Conservation (phyloP, 116 monocot species). For the Phalaenopsis hybrid region DNA sequence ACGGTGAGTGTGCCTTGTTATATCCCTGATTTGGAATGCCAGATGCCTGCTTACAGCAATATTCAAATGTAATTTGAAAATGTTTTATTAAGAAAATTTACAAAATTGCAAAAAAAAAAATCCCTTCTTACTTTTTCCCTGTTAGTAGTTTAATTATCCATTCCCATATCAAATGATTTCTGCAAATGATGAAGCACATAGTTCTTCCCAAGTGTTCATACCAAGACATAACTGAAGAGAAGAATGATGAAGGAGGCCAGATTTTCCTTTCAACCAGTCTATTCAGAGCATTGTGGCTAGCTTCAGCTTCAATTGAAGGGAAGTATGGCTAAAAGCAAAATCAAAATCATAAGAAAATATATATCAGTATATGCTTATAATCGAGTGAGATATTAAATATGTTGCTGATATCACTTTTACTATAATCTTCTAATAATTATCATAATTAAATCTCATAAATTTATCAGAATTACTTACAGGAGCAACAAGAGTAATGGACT, state of each 20-base stretch:
- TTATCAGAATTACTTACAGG: constrained; percentile 10
- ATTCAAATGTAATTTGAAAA: too few species aligned
- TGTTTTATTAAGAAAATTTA: too few species aligned
- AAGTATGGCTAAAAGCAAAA: constrained; percentile 45
- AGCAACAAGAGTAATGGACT: background rate
- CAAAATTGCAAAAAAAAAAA: too few species aligned
- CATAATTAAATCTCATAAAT: too few species aligned
- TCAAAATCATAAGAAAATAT: background rate
- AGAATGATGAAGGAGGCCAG: constrained; percentile 69
- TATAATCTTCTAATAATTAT: background rate
- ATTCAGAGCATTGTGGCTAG: constrained; percentile 38
- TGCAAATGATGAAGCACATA: constrained; percentile 66
- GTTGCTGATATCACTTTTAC: too few species aligned
- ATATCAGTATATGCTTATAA: constrained; percentile 26
- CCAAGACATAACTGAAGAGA: constrained; percentile 74
- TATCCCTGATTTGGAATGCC: constrained; percentile 32
- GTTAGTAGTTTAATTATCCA: constrained; percentile 36
- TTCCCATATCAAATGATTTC: constrained; percentile 74
- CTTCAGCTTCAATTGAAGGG: constrained; percentile 21
- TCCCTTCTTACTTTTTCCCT: constrained; percentile 27
- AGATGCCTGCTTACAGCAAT: constrained; percentile 36
- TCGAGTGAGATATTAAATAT: too few species aligned
- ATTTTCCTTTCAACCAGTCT: constrained; percentile 28
- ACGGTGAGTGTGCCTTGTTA: constrained; percentile 77
- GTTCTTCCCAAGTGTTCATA: constrained; percentile 85